Evolutionary conservation across 176 grass and related monocot species (phyloP), one percentile per base, ranked within the genome.

Genomic region (Oropetium thomaeum): DNA sequence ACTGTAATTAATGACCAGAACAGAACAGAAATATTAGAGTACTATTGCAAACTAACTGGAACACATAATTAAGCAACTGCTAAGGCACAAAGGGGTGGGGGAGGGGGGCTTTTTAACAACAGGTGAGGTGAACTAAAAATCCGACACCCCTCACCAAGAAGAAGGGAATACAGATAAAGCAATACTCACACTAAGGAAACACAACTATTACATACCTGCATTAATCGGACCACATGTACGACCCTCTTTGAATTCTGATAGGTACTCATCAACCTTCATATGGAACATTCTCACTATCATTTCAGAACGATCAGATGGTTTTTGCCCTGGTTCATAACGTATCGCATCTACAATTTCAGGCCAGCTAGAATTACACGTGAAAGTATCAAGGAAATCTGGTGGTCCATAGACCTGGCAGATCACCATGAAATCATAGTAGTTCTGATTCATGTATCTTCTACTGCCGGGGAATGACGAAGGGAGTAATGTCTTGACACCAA

Each of bases 361-460:
- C 76, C 62, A 79, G 1, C 58, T 65, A 0, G 62, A 1, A 4
- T 80, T 80, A 1, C 64, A 70, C 0, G 77, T 80, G 8, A 58
- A 80, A 0, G 63, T 70, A 0, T 35, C 14, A 10, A 80, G 70
- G 0, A 58, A 22, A 2, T 73, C 33, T 16, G 22, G 49, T 0
- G 51, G 6, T 1, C 63, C 75, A 53, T 23, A 67, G 0, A 8
- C 27, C 0, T 57, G 23, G 0, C 55, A 63, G 1, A 63, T 64
- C 4, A 55, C 55, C 16, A 77, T 28, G 0, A 25, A 28, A 1
- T 67, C 74, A 5, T 78, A 40, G 2, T 63, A 65, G 29, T 78
- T 66, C 33, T 40, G 20, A 8, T 23, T 2, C 5, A 57, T 39
- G 3, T 73, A 73, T 4, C 51, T 2, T 0, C 11, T 25, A 0